Conservation (phyloP, 768 basidiomycete species). For the Rubroboletus satanas region DNA sequence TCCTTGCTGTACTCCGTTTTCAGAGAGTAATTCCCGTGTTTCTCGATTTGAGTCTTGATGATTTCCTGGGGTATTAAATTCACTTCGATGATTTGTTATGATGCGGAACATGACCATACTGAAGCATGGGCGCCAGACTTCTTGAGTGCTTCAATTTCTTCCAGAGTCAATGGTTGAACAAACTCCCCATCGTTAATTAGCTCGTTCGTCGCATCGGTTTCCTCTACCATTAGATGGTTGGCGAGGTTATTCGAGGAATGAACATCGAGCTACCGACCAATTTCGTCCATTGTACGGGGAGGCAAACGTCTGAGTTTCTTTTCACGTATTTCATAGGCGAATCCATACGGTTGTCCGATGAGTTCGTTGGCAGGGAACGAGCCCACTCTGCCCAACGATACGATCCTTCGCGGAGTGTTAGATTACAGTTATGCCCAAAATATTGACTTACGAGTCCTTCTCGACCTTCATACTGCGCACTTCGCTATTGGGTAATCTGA, state of each 20-base stretch:
- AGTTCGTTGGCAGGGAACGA: constrained; percentile 76
- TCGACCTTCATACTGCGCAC: constrained; percentile 72
- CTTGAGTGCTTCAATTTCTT: constrained; percentile 83
- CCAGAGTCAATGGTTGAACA: constrained; percentile 77
- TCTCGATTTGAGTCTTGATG: constrained; percentile 89
- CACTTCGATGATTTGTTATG: constrained; percentile 2
- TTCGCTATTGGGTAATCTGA: constrained; percentile 77
- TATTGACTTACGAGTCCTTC: constrained; percentile 56
- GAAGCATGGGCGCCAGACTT: constrained; percentile 76
- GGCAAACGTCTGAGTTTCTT: constrained; percentile 64
- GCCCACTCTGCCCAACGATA: constrained; percentile 83
- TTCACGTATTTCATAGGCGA: constrained; percentile 80
- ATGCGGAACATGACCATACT: constrained; percentile 38
- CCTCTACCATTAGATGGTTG: constrained; percentile 53
- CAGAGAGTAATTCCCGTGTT: constrained; percentile 85
- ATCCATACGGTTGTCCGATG: constrained; percentile 78
- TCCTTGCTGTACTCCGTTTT: constrained; percentile 99
- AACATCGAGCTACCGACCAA: constrained; percentile 48
- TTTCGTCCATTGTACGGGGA: constrained; percentile 66
- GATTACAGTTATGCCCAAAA: background rate
- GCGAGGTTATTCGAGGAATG: background rate
- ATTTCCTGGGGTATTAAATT: constrained; percentile 65
- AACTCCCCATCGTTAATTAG: constrained; percentile 84
- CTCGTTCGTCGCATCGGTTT: constrained; percentile 96
- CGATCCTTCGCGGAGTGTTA: constrained; percentile 42